Evolutionary conservation across 305 asterid species (phyloP), one percentile per base, ranked within the genome.

Genomic region (Salvia sclarea): DNA sequence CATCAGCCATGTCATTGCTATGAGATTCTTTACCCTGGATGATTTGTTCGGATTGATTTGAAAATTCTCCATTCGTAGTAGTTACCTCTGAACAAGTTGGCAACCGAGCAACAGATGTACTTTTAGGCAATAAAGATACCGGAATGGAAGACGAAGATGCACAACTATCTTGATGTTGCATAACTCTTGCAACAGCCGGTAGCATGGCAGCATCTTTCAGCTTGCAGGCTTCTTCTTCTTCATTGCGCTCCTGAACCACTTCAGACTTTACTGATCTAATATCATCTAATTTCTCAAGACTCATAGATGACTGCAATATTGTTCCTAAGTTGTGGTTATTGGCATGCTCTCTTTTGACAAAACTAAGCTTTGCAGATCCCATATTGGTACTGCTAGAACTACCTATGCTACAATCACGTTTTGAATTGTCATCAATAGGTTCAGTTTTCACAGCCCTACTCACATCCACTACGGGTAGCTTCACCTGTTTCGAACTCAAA

Each of bases 91-190:
- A 76, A 68, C 68, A 78, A 49, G 84, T 58, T 50, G 88, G 71
- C 59, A 82, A 16, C 73, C 68, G 68, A 30, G 85, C 58, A 50
- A 76, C 75, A 65, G 75, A 60, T 47, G 78, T 72, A 70, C 64
- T 77, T 61, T 75, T 88, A 64, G 87, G 85, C 52, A 81, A 78
- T 74, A 70, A 57, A 65, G 91, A 82, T 68, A 78, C 62, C 18
- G 85, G 30, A 59, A 73, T 7, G 14, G 63, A 14, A 33, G 66
- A 88, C 57, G 88, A 80, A 68, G 85, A 80, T 57, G 80, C 84
- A 58, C 78, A 80, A 67, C 88, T 76, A 55, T 87, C 90, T 74
- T 83, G 89, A 75, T 78, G 81, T 62, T 75, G 86, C 65, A 76
- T 75, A 49, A 81, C 61, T 61, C 61, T 83, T 72, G 53, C 77